phyloP scores from a whole-genome alignment of 1,284 basidiomycete species.

The Pulveroboletus sp. region DNA sequence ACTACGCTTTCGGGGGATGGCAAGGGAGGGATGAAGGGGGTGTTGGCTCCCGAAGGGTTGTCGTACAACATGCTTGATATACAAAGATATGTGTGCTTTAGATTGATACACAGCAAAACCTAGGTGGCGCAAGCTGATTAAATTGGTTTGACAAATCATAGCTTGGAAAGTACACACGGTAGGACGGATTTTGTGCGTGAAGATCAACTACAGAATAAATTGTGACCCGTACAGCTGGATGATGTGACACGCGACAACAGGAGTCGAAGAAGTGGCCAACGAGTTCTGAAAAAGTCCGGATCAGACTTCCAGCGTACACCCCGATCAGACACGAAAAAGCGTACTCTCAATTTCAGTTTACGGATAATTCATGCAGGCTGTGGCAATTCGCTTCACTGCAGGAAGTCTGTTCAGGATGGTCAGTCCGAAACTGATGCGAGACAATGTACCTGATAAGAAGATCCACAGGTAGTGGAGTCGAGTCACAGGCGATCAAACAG shows the following conservation, averaged over 20 bases:
- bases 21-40: constrained; percentile 38
- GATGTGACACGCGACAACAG: not conserved
- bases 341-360: constrained; percentile 6
- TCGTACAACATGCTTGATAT: constrained; percentile 30
- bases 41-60: constrained; percentile 33
- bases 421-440: not conserved
- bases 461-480: constrained; percentile 15
- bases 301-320: not conserved
- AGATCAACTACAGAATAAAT: constrained; percentile 9
- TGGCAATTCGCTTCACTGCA: constrained; percentile 6
- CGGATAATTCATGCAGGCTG: not conserved
- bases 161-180: constrained; percentile 16
- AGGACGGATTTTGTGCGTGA: constrained; percentile 1
- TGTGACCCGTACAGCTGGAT: constrained; percentile 18
- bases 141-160: constrained; percentile 5
- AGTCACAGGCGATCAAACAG: constrained; percentile 15
- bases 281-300: constrained; percentile 13
- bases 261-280: not conserved
- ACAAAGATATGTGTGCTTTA: constrained; percentile 25
- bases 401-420: not conserved
- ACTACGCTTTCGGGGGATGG: constrained; percentile 32
- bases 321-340: not conserved
- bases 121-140: constrained; percentile 12
- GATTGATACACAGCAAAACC: constrained; percentile 28
- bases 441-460: constrained; percentile 6